Base-by-base conservation (phyloP, 2,329 filamentous ascomycete species). In the Bipolaris cookei region DNA sequence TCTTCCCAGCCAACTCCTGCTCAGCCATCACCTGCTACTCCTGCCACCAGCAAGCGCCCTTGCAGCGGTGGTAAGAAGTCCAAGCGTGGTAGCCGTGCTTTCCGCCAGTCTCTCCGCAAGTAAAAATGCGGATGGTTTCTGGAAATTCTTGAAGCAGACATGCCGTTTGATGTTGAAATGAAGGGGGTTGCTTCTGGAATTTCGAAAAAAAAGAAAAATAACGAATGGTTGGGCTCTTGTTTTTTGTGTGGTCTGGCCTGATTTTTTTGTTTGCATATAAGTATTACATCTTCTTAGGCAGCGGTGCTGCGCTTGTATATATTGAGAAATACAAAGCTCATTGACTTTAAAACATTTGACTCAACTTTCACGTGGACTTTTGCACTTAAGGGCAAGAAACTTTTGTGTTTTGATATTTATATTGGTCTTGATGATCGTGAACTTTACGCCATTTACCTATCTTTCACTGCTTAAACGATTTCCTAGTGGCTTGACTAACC, bases 281-380 rank as follows among this genome's bases (percentile, higher is more conserved):
- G 41, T 23, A 46, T 39, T 30, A 30, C 16, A 30, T 18, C 21
- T 46, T 53, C 8, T 34, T 35, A 28, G 21, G 51, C 44, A 42
- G 51, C 51, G 28, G 44, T 48, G 51, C 51, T 54, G 51, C 51
- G 42, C 35, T 7, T 54, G 32, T 52, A 52, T 2, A 52, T 52
- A 44, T 38, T 52, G 10, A 20, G 10, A n/a, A 37, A 42, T 38
- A 38, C 25, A 11, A 32, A 30, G 28, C 28, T 13, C 28, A 34
- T 28, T n/a, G 25, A 37, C 25, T 6, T 34, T 35, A 13, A 25
- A 2, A 10, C 14, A 6, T 3, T 21, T 21, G 13, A 34, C 18
- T 4, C 1, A 14, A 6, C 7, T 23, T 25, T 16, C 13, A 6
- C 3, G 7, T 25, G 20, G 20, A 28, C 14, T 48, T 16, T 13